Conservation (phyloP, 2,329 filamentous ascomycete species). For the Nannizziopsis arthrosporioides region DNA sequence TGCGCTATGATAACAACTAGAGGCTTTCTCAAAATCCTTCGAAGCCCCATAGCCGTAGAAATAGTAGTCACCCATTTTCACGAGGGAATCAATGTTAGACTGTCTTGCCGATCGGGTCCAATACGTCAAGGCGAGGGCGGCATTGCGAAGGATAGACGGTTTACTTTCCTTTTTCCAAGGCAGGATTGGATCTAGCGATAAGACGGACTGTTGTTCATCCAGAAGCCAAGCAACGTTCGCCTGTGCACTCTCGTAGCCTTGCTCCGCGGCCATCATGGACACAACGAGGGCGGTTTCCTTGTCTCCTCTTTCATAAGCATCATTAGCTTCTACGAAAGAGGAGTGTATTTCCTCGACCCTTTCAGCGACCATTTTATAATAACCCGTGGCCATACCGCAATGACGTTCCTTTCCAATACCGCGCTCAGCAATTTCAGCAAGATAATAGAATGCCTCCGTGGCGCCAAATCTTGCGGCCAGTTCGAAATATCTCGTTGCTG, state of each 20-base stretch:
- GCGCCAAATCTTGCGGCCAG: slow-evolving; percentile 69
- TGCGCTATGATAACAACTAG: slow-evolving; percentile 81
- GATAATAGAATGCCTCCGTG: slow-evolving; percentile 83
- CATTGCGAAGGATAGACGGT: slow-evolving; percentile 43
- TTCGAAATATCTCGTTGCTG: slow-evolving; percentile 78
- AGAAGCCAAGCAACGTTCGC: slow-evolving; percentile 82
- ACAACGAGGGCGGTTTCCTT: slow-evolving; percentile 66
- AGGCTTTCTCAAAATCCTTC: slow-evolving; percentile 69
- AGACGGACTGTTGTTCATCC: slow-evolving; percentile 56
- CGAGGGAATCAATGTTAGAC: slow-evolving; percentile 79
- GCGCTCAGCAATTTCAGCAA: slow-evolving; percentile 73
- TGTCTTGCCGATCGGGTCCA: slow-evolving; percentile 94
- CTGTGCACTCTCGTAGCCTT: slow-evolving; percentile 80
- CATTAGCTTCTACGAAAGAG: slow-evolving; percentile 70
- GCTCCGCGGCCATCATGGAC: slow-evolving; percentile 80
- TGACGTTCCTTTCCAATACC: slow-evolving; percentile 69
- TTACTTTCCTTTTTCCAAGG: slow-evolving; percentile 35
- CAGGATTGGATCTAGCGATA: slow-evolving; percentile 46
- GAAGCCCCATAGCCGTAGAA: slow-evolving; percentile 65
- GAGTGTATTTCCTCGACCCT: slow-evolving; percentile 62
- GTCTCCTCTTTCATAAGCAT: slow-evolving; percentile 68
- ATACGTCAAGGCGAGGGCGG: slow-evolving; percentile 67
- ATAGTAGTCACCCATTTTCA: slow-evolving; percentile 99
- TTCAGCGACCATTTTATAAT: slow-evolving; percentile 72
- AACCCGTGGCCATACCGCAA: slow-evolving; percentile 63